These are phyloP conservation scores for Plectosphaerella cucumerina DNA, from an alignment of 2,329 filamentous ascomycete genomes.

Conservation along the genomic window DNA sequence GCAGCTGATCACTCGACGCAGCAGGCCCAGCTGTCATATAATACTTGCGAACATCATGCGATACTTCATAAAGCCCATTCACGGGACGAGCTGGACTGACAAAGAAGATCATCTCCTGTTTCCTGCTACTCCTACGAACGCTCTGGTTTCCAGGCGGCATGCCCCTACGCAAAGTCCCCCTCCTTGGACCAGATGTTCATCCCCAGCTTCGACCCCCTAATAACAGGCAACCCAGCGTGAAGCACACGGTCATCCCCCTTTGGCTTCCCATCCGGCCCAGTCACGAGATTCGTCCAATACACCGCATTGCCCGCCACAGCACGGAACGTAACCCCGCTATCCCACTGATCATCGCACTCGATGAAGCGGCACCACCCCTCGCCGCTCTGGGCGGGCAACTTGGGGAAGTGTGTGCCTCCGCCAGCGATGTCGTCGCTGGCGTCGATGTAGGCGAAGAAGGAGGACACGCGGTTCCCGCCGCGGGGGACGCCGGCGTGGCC, in stretches of 20 bases:
- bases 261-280: constrained; percentile 13
- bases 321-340: constrained; percentile 33
- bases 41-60: too few relatives aligned
- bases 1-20: too few relatives aligned
- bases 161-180: constrained; percentile 8
- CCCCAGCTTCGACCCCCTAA: constrained; percentile 32
- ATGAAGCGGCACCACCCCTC: constrained; percentile 31
- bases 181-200: constrained; percentile 39
- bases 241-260: constrained; percentile 31
- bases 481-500: constrained; percentile 19
- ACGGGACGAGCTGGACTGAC: too few relatives aligned
- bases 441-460: constrained; percentile 35
- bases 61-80: too few relatives aligned
- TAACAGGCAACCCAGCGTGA: constrained; percentile 34
- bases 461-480: constrained; percentile 32
- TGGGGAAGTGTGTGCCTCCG: constrained; percentile 35
- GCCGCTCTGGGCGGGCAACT: constrained; percentile 27
- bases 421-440: constrained; percentile 30
- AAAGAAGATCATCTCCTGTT: too few relatives aligned
- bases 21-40: too few relatives aligned
- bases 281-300: constrained; percentile 34
- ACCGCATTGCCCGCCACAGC: constrained; percentile 32
- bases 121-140: too few relatives aligned
- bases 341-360: constrained; percentile 35
- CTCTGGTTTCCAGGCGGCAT: too few relatives aligned